Evolutionary conservation across 208 protist species (phyloP).

Genomic region (Trypanosoma vivax): DNA sequence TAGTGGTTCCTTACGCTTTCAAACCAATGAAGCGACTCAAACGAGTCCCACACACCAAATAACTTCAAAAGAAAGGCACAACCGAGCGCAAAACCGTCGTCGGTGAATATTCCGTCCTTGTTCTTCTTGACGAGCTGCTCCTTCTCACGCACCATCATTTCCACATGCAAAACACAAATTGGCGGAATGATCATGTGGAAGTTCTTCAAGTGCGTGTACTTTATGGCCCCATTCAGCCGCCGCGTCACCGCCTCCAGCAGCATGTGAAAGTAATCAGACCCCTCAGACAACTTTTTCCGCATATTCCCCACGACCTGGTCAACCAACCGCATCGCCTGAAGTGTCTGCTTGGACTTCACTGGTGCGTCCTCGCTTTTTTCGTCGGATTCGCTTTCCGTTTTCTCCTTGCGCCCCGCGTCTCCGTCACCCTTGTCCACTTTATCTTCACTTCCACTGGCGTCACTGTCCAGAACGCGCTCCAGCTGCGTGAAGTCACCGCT

Average conservation of each 20-base stretch:
- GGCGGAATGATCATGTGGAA: slow-evolving; percentile 96
- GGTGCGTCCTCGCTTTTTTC: not conserved
- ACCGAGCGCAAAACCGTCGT: slow-evolving; percentile 97
- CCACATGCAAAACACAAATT: slow-evolving; percentile 91
- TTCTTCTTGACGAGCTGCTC: slow-evolving; percentile 90
- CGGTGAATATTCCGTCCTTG: slow-evolving; percentile 89
- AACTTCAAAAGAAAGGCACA: slow-evolving; percentile 93
- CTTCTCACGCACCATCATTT: slow-evolving; percentile 91
- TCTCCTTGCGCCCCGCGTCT: slow-evolving; percentile 21
- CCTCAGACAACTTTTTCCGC: slow-evolving; percentile 84
- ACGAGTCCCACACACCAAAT: slow-evolving; percentile 87
- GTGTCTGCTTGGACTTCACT: slow-evolving; percentile 13
- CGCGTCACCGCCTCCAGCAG: slow-evolving; percentile 89
- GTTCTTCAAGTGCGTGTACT: slow-evolving; percentile 85
- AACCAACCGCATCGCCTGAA: slow-evolving; percentile 61
- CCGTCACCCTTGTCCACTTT: too few species aligned
- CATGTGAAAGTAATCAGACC: slow-evolving; percentile 94
- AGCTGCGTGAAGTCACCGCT: slow-evolving; percentile 57
- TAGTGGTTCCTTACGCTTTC: slow-evolving; percentile 47
- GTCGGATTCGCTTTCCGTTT: slow-evolving; percentile 20
- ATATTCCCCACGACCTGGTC: slow-evolving; percentile 78
- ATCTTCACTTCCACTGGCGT: too few species aligned
- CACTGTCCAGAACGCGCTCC: slow-evolving; percentile 32
- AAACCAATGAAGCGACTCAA: slow-evolving; percentile 96
- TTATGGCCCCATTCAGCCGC: slow-evolving; percentile 33